Percentiles rank a stretch among this genome's conserved stretches.
Evolutionary conservation across 306 rosid genomes (phyloP).

Genomic region (Arachis stenosperma): DNA sequence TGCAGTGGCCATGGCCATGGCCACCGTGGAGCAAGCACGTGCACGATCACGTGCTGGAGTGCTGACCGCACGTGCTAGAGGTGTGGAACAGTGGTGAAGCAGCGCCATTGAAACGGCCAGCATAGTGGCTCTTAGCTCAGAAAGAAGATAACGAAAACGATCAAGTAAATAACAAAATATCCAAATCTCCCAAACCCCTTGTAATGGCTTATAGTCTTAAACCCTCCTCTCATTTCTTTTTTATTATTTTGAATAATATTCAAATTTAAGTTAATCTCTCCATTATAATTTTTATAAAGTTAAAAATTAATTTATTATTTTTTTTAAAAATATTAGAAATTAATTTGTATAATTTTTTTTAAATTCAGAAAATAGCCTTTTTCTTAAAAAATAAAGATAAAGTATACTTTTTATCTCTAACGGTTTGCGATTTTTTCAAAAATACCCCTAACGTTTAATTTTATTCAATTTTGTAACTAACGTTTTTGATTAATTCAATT

Average conservation of each 20-base stretch:
- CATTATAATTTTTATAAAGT: no score
- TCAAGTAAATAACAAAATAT: not conserved
- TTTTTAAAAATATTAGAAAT: no score
- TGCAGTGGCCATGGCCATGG: constrained; percentile 31
- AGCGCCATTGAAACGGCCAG: constrained; percentile 62
- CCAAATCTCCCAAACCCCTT: constrained; percentile 9
- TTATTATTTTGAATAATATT: not conserved
- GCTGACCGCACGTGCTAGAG: constrained; percentile 61
- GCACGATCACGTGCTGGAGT: constrained; percentile 39
- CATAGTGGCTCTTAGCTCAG: constrained; percentile 39
- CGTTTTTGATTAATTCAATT: no score
- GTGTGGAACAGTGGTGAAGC: constrained; percentile 63
- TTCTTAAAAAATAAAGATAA: no score
- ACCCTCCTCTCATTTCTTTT: constrained; percentile 35
- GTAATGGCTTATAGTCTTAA: constrained; percentile 13
- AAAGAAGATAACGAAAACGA: constrained; percentile 29
- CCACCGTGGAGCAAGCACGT: constrained; percentile 40
- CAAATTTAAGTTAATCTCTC: no score
- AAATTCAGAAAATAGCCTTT: no score
- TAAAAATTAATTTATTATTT: no score
- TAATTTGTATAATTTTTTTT: no score
- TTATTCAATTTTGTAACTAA: no score
- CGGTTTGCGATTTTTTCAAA: no score
- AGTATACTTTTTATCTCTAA: no score
- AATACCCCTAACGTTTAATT: no score